phyloP scores from a whole-genome alignment of 2,329 filamentous ascomycete genomes.

The Talaromyces islandicus region DNA sequence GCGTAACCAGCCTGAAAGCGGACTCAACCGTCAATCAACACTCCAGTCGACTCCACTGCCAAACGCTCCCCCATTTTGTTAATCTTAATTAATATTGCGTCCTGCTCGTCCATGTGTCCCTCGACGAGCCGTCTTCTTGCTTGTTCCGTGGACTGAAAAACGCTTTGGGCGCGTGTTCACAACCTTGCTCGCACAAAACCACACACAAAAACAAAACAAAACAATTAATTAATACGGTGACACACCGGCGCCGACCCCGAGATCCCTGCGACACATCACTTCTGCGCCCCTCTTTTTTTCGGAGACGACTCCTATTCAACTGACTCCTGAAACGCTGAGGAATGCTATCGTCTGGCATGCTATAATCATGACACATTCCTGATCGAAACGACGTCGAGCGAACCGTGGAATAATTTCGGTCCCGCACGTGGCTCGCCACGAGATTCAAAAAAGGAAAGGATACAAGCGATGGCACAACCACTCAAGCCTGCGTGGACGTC shows the following conservation, averaged over 20 bases:
- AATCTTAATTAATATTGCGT: background rate
- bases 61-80: no score
- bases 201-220: background rate
- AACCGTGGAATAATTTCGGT: background rate
- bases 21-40: background rate
- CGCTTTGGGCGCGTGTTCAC: background rate
- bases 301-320: no score
- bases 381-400: background rate
- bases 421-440: background rate
- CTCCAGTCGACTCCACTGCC: no score
- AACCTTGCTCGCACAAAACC: background rate
- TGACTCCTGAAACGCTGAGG: background rate
- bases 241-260: background rate
- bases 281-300: no score
- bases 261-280: background rate
- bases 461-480: constrained; percentile 3
- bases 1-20: constrained; percentile 2
- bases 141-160: background rate
- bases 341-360: background rate
- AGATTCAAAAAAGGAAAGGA: background rate
- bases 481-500: constrained; percentile 3
- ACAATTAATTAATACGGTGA: background rate
- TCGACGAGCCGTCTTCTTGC: background rate
- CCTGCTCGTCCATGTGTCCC: no score
- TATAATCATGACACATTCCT: constrained; percentile 1